These are phyloP conservation scores for Mycoemilia scoparia DNA, from an alignment of 192 early-diverging fungal species.

Conservation along the genomic window DNA sequence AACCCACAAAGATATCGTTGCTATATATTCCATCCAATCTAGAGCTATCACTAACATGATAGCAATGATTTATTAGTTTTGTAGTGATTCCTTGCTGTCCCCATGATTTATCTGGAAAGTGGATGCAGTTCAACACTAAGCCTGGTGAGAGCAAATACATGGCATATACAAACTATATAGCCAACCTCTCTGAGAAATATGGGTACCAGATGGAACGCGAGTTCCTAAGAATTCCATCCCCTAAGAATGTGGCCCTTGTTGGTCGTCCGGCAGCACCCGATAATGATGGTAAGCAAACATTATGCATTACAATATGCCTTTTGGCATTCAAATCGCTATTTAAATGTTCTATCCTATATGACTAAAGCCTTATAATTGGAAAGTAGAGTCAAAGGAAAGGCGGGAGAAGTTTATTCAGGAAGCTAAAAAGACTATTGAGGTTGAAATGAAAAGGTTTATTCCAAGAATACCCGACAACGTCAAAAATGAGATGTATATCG, in stretches of 20 bases:
- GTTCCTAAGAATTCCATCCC: slow-evolving; percentile 57
- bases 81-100: slow-evolving; percentile 73
- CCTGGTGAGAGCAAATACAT: slow-evolving; percentile 45
- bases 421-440: slow-evolving; percentile 1
- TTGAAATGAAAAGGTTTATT: slow-evolving; percentile 8
- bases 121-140: slow-evolving; percentile 20
- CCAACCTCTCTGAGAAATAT: slow-evolving; percentile 28
- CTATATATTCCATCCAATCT: background rate
- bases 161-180: slow-evolving; percentile 44
- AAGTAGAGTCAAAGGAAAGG: no score
- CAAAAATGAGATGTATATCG: slow-evolving; percentile 16
- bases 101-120: slow-evolving; percentile 48
- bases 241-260: slow-evolving; percentile 56
- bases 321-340: no score
- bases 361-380: no score
- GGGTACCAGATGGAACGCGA: slow-evolving; percentile 45
- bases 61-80: slow-evolving; percentile 26
- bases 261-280: slow-evolving; percentile 21
- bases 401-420: no score
- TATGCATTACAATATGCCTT: no score
- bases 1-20: background rate
- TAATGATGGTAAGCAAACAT: no score
- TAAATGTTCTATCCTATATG: no score
- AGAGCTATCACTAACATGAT: no score
- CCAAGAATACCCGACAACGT: slow-evolving; percentile 19